Evolutionary conservation across 2,329 filamentous ascomycete species (phyloP), one percentile per base, ranked within the genome.

Genomic region (Colletotrichum lentis): DNA sequence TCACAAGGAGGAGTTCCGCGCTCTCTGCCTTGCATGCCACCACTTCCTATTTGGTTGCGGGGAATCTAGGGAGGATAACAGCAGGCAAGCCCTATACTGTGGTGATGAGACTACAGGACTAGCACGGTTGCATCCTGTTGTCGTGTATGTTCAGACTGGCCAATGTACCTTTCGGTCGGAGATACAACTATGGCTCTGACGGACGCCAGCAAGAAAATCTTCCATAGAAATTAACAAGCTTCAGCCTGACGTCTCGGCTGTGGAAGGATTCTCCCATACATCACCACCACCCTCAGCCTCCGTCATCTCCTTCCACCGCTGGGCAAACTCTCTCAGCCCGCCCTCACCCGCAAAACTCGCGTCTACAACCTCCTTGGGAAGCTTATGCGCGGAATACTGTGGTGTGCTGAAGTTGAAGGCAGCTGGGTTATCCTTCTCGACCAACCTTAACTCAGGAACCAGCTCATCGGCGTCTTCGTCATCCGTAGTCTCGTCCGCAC

Each of bases 331-430:
- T 69, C 90, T 85, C 81, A 98, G 85, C 0, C 91, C 91, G 3
- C 91, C 92, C 63, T 92, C 88, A 3, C 91, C 91, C 1, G 85
- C 85, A 72, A 86, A 74, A 72, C 88, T 86, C 22, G 89, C 89
- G 72, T 91, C 88, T 3, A 97, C 94, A 2, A 98, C 93, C 73
- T 99, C 96, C 77, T 90, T 94, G 0, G 96, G 96, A 73, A 99
- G 81, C 80, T 98, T 99, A 76, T 98, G 95, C 3, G 96, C 95
- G 70, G 94, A 97, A 78, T 97, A 98, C 74, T 95, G 92, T 1
- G 93, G 88, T 5, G 92, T 91, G 71, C 87, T 89, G 76, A 97
- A 96, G 73, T 91, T 91, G 76, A 93, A 96, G 1, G 94, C 94
- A 69, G 95, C 92, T 0, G 94, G 93, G 72, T 98, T 95, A 71